A percentile compares a stretch with the other conserved stretches of the same genome.
These are phyloP conservation scores for Suhomyces panamericanus DNA, from an alignment of 1,139 yeast genomes.

Conservation along the genomic window DNA sequence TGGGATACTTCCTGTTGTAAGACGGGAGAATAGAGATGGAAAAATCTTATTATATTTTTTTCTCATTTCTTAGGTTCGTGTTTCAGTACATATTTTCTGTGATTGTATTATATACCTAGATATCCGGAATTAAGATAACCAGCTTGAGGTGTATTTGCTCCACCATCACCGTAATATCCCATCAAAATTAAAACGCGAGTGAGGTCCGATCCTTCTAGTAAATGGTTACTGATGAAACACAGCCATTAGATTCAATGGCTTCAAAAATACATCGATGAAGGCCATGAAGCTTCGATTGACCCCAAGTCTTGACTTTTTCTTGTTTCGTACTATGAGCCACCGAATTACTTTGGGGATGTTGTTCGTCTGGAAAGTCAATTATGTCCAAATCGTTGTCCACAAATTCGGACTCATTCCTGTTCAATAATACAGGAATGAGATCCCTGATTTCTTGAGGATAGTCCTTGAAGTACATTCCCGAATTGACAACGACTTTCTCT, in stretches of 20 bases:
- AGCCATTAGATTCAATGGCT: slow-evolving; percentile 44
- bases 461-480: slow-evolving; percentile 36
- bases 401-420: slow-evolving; percentile 52
- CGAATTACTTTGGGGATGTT: neutral
- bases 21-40: no score
- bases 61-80: no score
- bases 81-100: no score
- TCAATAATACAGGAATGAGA: slow-evolving; percentile 46
- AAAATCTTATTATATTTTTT: no score
- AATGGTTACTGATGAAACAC: slow-evolving; percentile 35
- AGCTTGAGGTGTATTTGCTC: no score
- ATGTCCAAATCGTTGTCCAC: slow-evolving; percentile 41
- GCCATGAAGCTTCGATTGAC: slow-evolving; percentile 52
- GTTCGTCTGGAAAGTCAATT: slow-evolving; percentile 20
- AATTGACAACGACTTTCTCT: slow-evolving; percentile 21
- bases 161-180: no score
- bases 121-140: no score
- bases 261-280: slow-evolving; percentile 52
- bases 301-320: slow-evolving; percentile 43
- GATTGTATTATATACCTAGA: no score
- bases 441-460: slow-evolving; percentile 26
- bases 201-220: slow-evolving; percentile 5
- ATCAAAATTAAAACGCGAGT: no score
- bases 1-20: no score
- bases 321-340: neutral